phyloP scores from a whole-genome alignment of 2,329 filamentous ascomycete genomes.

The Cercospora berteroae region DNA sequence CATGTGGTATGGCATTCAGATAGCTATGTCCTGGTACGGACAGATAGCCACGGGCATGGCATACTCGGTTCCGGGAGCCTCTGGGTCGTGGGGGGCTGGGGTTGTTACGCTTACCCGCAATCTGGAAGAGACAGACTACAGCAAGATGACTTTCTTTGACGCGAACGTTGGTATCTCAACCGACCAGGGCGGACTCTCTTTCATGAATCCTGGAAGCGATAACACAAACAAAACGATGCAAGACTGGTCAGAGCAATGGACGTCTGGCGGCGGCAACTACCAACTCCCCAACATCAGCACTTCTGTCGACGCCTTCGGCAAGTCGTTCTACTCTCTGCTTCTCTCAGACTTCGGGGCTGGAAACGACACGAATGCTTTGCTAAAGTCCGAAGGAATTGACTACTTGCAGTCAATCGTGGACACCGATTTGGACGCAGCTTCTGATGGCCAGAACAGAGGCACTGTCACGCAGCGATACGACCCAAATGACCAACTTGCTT shows the following conservation, averaged over 20 bases:
- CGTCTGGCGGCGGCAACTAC: not conserved
- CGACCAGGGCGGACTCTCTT: constrained; percentile 8
- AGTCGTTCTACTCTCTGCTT: constrained; percentile 13
- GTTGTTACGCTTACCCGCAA: constrained; percentile 1
- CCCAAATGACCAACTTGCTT: not conserved
- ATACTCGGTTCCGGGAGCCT: constrained; percentile 3
- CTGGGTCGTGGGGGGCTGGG: not conserved
- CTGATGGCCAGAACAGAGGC: not conserved
- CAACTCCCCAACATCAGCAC: constrained; percentile 12
- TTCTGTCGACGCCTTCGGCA: constrained; percentile 13
- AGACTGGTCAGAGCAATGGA: constrained; percentile 10
- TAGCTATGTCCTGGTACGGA: constrained; percentile 3
- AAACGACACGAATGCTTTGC: constrained; percentile 1
- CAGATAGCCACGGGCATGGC: constrained; percentile 7
- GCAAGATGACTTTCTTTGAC: not conserved
- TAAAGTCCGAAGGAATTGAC: not conserved
- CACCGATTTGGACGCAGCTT: not conserved
- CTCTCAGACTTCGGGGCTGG: constrained; percentile 10
- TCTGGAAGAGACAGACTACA: constrained; percentile 1
- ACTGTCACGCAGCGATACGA: not conserved
- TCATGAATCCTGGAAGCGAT: not conserved
- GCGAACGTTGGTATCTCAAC: not conserved
- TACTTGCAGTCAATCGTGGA: constrained; percentile 11
- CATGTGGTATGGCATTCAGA: constrained; percentile 8
- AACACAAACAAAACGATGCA: constrained; percentile 1